Evolutionary conservation across 108 stramenopile species (phyloP).

Genomic region (Conticribra guillardii): DNA sequence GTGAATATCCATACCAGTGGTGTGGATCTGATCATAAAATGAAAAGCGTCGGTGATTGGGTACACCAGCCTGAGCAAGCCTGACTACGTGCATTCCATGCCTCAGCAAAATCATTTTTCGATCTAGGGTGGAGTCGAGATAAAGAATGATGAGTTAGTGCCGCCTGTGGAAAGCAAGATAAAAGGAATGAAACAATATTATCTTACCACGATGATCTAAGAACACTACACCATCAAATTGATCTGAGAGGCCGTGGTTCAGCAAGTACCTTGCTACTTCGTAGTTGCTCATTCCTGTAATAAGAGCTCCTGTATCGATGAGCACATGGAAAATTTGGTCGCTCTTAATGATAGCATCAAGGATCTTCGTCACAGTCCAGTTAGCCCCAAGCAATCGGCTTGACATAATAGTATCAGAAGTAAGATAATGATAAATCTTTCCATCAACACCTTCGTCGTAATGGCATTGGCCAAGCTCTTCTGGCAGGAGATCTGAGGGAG

Average conservation of each 20-base stretch:
- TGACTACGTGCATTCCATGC: constrained; percentile 81
- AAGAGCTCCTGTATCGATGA: constrained; percentile 96
- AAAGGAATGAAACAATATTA: not conserved
- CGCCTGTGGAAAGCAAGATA: not conserved
- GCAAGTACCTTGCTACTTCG: constrained; percentile 93
- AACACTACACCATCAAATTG: constrained; percentile 95
- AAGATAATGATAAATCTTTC: constrained; percentile 93
- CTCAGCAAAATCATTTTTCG: constrained; percentile 90
- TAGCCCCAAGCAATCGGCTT: constrained; percentile 59
- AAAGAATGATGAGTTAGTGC: not conserved
- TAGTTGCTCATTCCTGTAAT: constrained; percentile 96
- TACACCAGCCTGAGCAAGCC: constrained; percentile 89
- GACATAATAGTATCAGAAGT: constrained; percentile 89
- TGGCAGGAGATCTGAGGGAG: constrained; percentile 97
- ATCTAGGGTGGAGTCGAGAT: too few relatives aligned
- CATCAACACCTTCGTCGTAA: constrained; percentile 97
- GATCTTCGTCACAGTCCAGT: constrained; percentile 84
- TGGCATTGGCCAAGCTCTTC: constrained; percentile 97
- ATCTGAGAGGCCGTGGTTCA: constrained; percentile 69
- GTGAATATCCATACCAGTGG: constrained; percentile 98
- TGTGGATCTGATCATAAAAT: constrained; percentile 97
- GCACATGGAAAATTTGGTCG: constrained; percentile 86
- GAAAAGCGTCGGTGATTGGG: constrained; percentile 89
- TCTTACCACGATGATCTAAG: constrained; percentile 87
- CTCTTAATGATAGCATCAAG: constrained; percentile 81